A percentile compares a stretch with the other conserved stretches of the same genome.
These are phyloP conservation scores for Talaromyces atroroseus DNA, from an alignment of 2,329 filamentous ascomycete genomes.

Conservation along the genomic window DNA sequence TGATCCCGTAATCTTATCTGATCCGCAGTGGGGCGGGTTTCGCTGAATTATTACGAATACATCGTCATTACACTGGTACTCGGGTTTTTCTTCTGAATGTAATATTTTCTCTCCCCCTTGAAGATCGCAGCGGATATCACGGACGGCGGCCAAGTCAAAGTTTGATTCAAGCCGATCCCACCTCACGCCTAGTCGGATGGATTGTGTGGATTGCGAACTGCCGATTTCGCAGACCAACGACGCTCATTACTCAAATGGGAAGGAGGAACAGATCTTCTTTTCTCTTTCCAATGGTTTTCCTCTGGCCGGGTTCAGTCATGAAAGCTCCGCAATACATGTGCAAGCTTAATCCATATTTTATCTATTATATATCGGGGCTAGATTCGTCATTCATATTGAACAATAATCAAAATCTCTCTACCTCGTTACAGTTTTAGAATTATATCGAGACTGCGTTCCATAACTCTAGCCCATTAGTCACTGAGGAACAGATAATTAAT, in stretches of 20 bases:
- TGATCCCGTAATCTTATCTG: constrained; percentile 12
- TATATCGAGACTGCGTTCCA: too few species aligned
- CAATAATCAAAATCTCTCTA: too few species aligned
- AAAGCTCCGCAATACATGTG: too few species aligned
- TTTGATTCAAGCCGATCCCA: background rate
- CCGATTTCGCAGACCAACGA: background rate
- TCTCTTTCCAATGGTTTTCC: too few species aligned
- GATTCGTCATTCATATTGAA: too few species aligned
- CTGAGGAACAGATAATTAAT: too few species aligned
- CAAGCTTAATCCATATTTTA: too few species aligned
- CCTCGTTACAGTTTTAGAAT: too few species aligned
- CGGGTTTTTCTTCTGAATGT: background rate
- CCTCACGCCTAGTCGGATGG: background rate
- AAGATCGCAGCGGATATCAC: background rate
- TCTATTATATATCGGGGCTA: too few species aligned
- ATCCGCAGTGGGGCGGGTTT: constrained; percentile 4
- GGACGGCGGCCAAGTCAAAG: background rate
- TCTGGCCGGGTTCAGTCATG: too few species aligned
- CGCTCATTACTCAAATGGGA: background rate
- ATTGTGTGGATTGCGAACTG: background rate
- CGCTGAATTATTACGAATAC: background rate
- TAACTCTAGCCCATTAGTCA: too few species aligned
- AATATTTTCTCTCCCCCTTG: background rate
- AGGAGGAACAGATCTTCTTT: background rate
- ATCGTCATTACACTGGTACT: background rate